Evolutionary conservation across 208 protist genomes (phyloP).

Genomic region (Crithidia mellificae): DNA sequence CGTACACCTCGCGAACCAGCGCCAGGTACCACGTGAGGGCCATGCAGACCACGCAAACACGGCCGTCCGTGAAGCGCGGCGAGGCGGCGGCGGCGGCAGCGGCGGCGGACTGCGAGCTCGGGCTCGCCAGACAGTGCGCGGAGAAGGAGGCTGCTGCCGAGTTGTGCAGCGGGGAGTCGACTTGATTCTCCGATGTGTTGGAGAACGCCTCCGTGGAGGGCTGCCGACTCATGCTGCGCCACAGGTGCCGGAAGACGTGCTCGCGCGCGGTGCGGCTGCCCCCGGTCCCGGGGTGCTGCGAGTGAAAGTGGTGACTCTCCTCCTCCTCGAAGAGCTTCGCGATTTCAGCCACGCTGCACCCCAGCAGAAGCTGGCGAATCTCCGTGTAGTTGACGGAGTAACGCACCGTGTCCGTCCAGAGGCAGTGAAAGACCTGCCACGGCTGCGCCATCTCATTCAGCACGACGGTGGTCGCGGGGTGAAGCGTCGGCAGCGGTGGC

Average conservation of each 20-base stretch:
- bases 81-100: too few relatives aligned
- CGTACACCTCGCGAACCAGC: constrained; percentile 47
- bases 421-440: constrained; percentile 30
- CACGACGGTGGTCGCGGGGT: neutral
- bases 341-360: constrained; percentile 26
- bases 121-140: constrained; percentile 12
- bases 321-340: constrained; percentile 20
- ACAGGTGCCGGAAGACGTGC: constrained; percentile 6
- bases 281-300: neutral
- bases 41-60: constrained; percentile 37
- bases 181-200: neutral
- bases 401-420: constrained; percentile 52
- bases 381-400: constrained; percentile 48
- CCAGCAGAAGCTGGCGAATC: constrained; percentile 39
- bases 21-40: constrained; percentile 66
- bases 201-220: constrained; percentile 13
- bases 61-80: constrained; percentile 28
- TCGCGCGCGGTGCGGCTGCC: constrained; percentile 9
- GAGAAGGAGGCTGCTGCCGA: constrained; percentile 16
- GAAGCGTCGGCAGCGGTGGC: neutral
- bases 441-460: constrained; percentile 17
- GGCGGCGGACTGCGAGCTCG: constrained; percentile 11
- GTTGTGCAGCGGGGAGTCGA: constrained; percentile 14
- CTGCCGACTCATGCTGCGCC: constrained; percentile 5
- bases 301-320: neutral